These are phyloP conservation scores for Picea glauca DNA, from an alignment of 75 land plant species.

Conservation along the genomic window DNA sequence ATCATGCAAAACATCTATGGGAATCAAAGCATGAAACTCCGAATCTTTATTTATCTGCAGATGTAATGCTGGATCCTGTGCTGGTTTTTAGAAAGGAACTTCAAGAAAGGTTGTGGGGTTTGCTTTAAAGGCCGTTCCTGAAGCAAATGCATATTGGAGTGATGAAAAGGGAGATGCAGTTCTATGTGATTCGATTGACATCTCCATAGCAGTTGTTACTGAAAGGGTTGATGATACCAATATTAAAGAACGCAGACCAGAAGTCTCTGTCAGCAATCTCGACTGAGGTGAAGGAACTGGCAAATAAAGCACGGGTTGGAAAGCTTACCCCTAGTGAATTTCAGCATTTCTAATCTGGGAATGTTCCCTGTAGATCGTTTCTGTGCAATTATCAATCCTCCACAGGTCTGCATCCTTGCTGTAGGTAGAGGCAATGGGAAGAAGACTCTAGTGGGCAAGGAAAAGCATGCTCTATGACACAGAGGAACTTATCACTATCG, in stretches of 20 bases:
- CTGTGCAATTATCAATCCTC: constrained; percentile 98
- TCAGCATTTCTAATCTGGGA: constrained; percentile 95
- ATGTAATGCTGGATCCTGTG: too few species aligned
- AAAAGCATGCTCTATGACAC: too few species aligned
- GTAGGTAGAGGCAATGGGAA: too few species aligned
- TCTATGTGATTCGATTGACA: constrained; percentile 69
- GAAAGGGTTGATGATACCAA: constrained; percentile 99
- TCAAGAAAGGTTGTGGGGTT: too few species aligned
- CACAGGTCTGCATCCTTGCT: constrained; percentile 51
- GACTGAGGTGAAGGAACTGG: constrained; percentile 85
- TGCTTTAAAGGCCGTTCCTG: too few species aligned
- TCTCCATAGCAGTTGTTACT: constrained; percentile 95
- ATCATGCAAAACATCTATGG: too few species aligned
- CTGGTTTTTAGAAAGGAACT: too few species aligned
- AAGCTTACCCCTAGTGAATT: constrained; percentile 86
- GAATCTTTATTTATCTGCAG: too few species aligned
- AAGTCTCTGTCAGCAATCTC: constrained; percentile 82
- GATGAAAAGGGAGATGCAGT: constrained; percentile 54
- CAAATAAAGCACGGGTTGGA: constrained; percentile 82
- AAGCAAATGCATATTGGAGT: constrained; percentile 67
- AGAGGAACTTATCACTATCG: too few species aligned
- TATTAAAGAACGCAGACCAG: constrained; percentile 91
- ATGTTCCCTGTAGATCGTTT: constrained; percentile 94
- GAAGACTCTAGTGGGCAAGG: too few species aligned
- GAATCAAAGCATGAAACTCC: too few species aligned